Percentiles rank a stretch among this genome's conserved stretches.
Conservation (phyloP, 257 asterid species). For the Primulina tabacum region DNA sequence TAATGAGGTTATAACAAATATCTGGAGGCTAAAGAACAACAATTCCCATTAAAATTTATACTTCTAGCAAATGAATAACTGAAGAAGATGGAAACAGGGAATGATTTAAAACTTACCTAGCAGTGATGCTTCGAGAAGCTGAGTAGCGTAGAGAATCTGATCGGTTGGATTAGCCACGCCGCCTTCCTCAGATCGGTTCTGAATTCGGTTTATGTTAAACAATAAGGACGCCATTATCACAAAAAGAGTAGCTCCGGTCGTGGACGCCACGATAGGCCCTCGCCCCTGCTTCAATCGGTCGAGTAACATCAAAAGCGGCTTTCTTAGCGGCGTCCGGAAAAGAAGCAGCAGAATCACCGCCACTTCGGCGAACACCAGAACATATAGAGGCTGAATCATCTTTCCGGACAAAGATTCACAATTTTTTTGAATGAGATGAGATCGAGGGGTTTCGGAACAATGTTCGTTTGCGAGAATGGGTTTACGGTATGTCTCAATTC, state of each 20-base stretch:
- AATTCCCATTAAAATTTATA: no score
- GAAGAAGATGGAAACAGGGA: background rate
- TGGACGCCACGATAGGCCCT: conserved; percentile 68
- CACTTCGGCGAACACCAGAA: conserved; percentile 58
- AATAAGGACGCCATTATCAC: conserved; percentile 49
- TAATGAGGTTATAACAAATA: background rate
- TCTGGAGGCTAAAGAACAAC: background rate
- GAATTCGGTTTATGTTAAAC: conserved; percentile 40
- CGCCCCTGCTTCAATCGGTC: conserved; percentile 70
- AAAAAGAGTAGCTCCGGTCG: conserved; percentile 67
- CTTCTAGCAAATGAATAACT: background rate
- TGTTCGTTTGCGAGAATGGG: background rate
- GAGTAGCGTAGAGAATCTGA: conserved; percentile 62
- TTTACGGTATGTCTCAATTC: background rate
- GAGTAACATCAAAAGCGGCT: conserved; percentile 46
- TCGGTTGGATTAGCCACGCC: conserved; percentile 58
- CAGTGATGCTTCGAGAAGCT: conserved; percentile 66
- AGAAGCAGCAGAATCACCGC: conserved; percentile 47
- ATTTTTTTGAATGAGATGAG: no score
- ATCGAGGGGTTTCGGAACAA: background rate
- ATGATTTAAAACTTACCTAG: conserved; percentile 35
- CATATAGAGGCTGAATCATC: conserved; percentile 75
- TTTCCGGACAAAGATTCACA: background rate
- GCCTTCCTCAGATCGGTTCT: conserved; percentile 43
- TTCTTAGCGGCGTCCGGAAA: conserved; percentile 68